A percentile compares a stretch with the other conserved stretches of the same genome.
These are phyloP conservation scores for Heliosperma pusillum DNA, from an alignment of 148 eudicot genomes.

Conservation along the genomic window DNA sequence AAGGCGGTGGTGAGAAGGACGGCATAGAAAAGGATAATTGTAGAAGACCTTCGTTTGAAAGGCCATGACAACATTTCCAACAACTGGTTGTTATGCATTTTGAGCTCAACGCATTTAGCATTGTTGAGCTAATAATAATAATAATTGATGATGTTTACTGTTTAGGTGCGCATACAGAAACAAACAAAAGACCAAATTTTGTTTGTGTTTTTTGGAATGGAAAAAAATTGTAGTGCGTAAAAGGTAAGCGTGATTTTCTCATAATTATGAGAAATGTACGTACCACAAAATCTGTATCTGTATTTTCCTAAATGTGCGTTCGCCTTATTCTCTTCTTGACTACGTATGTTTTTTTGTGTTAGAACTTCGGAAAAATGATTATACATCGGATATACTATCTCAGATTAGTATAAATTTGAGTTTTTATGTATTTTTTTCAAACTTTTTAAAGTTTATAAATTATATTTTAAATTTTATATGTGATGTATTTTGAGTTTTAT, in stretches of 20 bases:
- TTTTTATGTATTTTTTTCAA: no score
- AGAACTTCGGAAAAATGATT: no score
- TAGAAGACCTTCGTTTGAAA: slow-evolving; percentile 32
- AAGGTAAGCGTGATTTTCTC: slow-evolving; percentile 21
- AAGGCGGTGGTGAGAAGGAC: slow-evolving; percentile 37
- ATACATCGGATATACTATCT: no score
- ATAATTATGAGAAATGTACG: not conserved
- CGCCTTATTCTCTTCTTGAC: no score
- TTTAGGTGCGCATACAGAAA: not conserved
- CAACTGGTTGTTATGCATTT: slow-evolving; percentile 20
- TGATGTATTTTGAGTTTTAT: no score
- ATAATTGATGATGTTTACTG: not conserved
- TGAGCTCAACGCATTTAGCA: not conserved
- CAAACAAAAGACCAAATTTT: not conserved
- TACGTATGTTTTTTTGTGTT: no score
- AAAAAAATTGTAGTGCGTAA: not conserved
- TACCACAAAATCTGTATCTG: not conserved
- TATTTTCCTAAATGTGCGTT: not conserved
- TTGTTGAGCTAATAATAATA: not conserved
- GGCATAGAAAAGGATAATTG: slow-evolving; percentile 31
- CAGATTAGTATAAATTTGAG: no score
- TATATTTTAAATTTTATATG: no score
- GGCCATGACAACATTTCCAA: slow-evolving; percentile 30
- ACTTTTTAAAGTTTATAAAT: no score
- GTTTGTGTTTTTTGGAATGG: not conserved